phyloP scores from a whole-genome alignment of 345 rosid genomes.

The Pugionium dolabratum region DNA sequence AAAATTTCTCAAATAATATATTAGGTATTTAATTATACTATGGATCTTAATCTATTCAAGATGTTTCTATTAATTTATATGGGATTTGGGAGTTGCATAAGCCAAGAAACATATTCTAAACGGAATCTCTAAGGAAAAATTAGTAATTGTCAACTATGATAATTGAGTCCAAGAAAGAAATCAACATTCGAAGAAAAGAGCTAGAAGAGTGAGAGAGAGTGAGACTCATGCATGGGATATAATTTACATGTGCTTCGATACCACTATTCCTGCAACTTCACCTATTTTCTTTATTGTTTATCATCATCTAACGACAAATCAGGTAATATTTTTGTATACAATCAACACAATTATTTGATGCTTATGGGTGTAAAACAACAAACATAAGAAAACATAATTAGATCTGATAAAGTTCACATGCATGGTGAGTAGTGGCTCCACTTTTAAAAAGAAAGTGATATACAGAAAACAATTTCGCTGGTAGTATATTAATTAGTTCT shows the following conservation, averaged over 20 bases:
- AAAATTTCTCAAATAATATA: background rate
- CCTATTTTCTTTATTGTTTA: slow-evolving; percentile 17
- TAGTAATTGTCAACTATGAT: background rate
- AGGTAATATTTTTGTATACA: background rate
- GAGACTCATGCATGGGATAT: slow-evolving; percentile 20
- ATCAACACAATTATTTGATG: slow-evolving; percentile 11
- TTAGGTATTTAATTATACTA: background rate
- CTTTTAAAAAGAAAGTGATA: too few species aligned
- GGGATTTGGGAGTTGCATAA: background rate
- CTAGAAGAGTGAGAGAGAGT: slow-evolving; percentile 21
- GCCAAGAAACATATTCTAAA: background rate
- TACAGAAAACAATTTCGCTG: too few species aligned
- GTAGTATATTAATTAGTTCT: too few species aligned
- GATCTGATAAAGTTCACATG: slow-evolving; percentile 18
- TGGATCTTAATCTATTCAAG: too few species aligned
- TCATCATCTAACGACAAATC: slow-evolving; percentile 17
- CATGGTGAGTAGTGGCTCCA: background rate
- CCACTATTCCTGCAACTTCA: slow-evolving; percentile 13
- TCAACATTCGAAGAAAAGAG: background rate
- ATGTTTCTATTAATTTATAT: too few species aligned
- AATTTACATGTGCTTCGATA: slow-evolving; percentile 23
- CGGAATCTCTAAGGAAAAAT: background rate
- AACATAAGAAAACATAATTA: background rate
- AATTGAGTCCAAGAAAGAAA: background rate
- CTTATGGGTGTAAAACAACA: background rate